These are phyloP conservation scores for Pseudoturritis turrita DNA, from an alignment of 345 rosid genomes.

Conservation along the genomic window DNA sequence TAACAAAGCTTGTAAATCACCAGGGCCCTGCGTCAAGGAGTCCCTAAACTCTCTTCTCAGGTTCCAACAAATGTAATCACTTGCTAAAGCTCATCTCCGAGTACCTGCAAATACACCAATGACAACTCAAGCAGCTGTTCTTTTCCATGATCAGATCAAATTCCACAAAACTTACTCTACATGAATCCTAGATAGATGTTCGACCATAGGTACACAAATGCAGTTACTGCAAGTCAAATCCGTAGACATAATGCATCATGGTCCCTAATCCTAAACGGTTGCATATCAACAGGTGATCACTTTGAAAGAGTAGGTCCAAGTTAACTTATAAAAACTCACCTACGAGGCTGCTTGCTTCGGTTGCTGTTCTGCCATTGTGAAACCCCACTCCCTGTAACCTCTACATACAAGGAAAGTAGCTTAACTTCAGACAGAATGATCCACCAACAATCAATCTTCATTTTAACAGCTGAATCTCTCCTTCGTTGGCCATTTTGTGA, in stretches of 20 bases:
- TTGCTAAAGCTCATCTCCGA: constrained; percentile 32
- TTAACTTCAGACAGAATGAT: not conserved
- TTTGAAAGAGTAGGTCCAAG: not conserved
- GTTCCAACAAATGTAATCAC: constrained; percentile 2
- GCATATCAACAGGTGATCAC: not conserved
- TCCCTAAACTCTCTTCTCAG: not conserved
- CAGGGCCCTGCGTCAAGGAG: not conserved
- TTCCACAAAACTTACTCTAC: not conserved
- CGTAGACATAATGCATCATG: not conserved
- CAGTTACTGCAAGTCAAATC: not conserved
- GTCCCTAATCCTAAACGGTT: not conserved
- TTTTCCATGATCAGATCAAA: not conserved
- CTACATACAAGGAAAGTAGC: constrained; percentile 11
- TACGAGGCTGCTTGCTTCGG: constrained; percentile 31
- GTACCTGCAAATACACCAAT: constrained; percentile 26
- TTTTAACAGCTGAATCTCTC: not conserved
- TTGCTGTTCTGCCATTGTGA: constrained; percentile 11
- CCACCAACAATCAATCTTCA: not conserved
- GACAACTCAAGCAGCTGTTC: not conserved
- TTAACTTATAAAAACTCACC: constrained; percentile 17
- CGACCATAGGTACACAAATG: not conserved
- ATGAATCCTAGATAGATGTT: not conserved
- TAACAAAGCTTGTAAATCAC: constrained; percentile 9
- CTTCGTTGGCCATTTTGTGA: not conserved
- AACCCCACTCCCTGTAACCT: constrained; percentile 7